Evolutionary conservation across 2,329 filamentous ascomycete species (phyloP), one percentile per base, ranked within the genome.

Genomic region (Fusarium devonianum): DNA sequence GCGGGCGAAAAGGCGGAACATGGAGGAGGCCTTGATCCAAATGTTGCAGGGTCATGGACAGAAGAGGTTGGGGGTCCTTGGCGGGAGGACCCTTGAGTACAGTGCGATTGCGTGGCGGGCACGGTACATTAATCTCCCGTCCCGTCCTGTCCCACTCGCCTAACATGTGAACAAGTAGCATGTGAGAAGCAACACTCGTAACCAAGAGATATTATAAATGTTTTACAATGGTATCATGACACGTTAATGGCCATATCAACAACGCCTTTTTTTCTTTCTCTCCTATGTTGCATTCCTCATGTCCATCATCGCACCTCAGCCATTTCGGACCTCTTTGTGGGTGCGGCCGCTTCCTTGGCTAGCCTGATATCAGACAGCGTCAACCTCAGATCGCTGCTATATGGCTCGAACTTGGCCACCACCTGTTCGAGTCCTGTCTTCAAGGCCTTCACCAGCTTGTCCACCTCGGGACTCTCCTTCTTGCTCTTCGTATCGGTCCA

Each of bases 401-500:
- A 97, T 48, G 84, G 82, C 48, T 86, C 88, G 72, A 96, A 97
- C 16, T 81, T 84, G 9, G 74, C 69, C 25, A 97, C 63, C 4
- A 97, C 76, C 46, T 84, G 80, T 30, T 76, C 75, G 34, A 97
- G 74, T 1, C 85, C 85, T 4, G 74, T 75, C 67, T 83, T 87
- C 60, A 97, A 68, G 12, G 83, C 82, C 12, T 78, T 73, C 33
- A 90, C 60, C 9, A 96, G 78, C 29, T 83, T 77, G 14, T 92
- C 84, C n/a, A 95, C 85, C 62, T 93, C 89, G 0, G 78, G 75
- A 19, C 77, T 77, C 32, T 82, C 75, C 45, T 75, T 78, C 25
- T 67, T 69, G 17, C 83, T 81, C 13, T 81, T 77, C 3, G 88
- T 74, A 68, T 96, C 92, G 2, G 89, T 92, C 90, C 90, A 95